phyloP scores from a whole-genome alignment of 1,284 basidiomycete genomes.

The Cryptococcus sp. region DNA sequence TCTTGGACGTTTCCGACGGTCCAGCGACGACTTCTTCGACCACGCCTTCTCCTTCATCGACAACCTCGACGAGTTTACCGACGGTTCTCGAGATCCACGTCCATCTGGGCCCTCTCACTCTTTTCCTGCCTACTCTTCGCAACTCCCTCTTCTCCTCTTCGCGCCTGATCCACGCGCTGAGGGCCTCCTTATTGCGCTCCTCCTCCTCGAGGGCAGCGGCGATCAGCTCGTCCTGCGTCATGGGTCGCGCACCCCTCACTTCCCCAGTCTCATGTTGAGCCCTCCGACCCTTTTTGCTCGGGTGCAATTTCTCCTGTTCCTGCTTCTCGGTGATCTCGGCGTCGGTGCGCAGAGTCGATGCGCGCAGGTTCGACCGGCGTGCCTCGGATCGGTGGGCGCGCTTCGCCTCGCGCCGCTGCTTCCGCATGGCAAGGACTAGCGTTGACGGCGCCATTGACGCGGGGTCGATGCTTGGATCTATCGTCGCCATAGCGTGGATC shows the following conservation, averaged over 20 bases:
- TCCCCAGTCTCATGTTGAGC: slow-evolving; percentile 45
- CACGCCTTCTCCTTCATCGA: slow-evolving; percentile 8
- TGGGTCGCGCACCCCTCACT: slow-evolving; percentile 31
- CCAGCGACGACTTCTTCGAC: background rate
- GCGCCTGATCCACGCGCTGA: slow-evolving; percentile 55
- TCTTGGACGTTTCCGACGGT: background rate
- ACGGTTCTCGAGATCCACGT: slow-evolving; percentile 55
- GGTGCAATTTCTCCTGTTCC: slow-evolving; percentile 23
- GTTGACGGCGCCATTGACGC: slow-evolving; percentile 47
- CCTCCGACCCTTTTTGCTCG: slow-evolving; percentile 34
- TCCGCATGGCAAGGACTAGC: slow-evolving; percentile 42
- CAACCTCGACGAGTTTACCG: slow-evolving; percentile 41
- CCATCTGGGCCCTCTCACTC: slow-evolving; percentile 56
- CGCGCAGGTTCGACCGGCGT: slow-evolving; percentile 43
- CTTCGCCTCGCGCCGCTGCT: slow-evolving; percentile 42
- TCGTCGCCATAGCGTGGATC: slow-evolving; percentile 14
- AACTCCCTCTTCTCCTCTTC: slow-evolving; percentile 57
- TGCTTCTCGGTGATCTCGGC: slow-evolving; percentile 37
- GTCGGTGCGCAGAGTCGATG: slow-evolving; percentile 44
- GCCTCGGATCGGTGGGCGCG: slow-evolving; percentile 38
- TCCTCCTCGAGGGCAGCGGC: slow-evolving; percentile 58
- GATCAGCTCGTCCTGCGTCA: slow-evolving; percentile 58
- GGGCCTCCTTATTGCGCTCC: slow-evolving; percentile 57
- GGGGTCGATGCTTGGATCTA: slow-evolving; percentile 39
- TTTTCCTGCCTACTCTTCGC: slow-evolving; percentile 52